A percentile compares a stretch with the other conserved stretches of the same genome.
Conservation (phyloP, 2,329 filamentous ascomycete genomes). For the Neurospora crassa region DNA sequence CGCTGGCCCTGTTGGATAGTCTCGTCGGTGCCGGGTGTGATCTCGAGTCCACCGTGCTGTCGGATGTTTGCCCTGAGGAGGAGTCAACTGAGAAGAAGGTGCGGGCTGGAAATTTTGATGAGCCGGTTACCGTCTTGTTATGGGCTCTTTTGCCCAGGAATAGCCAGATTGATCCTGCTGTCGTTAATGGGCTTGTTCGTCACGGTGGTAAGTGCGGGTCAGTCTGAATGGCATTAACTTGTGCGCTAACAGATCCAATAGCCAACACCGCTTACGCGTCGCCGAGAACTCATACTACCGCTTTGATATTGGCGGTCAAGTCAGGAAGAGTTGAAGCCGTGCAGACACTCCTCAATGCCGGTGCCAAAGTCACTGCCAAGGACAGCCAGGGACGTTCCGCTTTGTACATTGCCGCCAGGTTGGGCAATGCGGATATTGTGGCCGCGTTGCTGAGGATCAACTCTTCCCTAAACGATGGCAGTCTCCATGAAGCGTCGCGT, state of each 20-base stretch:
- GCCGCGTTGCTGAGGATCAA: constrained; percentile 18
- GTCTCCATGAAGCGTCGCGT: constrained; percentile 23
- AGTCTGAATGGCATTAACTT: not conserved
- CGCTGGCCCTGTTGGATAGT: constrained; percentile 11
- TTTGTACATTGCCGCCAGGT: constrained; percentile 21
- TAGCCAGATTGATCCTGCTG: constrained; percentile 5
- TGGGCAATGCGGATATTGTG: constrained; percentile 18
- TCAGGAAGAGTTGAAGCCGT: constrained; percentile 13
- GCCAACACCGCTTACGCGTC: constrained; percentile 12
- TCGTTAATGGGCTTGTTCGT: constrained; percentile 13
- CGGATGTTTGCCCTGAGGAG: constrained; percentile 9
- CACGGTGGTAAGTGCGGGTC: constrained; percentile 14
- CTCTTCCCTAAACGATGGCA: constrained; percentile 21
- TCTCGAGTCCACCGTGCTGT: constrained; percentile 13
- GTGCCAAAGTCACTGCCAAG: constrained; percentile 15
- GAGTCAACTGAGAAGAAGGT: not conserved
- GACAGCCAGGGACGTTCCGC: constrained; percentile 18
- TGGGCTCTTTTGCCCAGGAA: constrained; percentile 17
- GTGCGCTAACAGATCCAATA: not conserved
- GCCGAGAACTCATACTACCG: constrained; percentile 15
- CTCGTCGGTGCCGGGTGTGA: constrained; percentile 14
- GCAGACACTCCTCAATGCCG: constrained; percentile 14
- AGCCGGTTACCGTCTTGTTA: constrained; percentile 16
- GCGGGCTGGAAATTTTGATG: constrained; percentile 5
- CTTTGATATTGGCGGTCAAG: constrained; percentile 17